Evolutionary conservation across 2,329 filamentous ascomycete genomes (phyloP).

Genomic region (Sphaerostilbella broomeana): DNA sequence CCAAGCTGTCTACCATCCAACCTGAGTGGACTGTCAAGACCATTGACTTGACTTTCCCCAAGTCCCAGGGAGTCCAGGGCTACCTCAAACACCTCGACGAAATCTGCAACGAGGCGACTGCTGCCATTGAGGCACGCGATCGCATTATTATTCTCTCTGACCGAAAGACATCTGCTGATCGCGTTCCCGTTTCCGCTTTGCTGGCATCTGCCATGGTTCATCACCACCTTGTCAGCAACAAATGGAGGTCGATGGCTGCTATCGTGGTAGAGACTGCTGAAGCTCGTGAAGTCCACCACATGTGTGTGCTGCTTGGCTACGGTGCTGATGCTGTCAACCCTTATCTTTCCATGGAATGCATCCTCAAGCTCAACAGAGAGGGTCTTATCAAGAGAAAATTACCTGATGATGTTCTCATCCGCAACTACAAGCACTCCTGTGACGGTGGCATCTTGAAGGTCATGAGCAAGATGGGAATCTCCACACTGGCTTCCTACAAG

Average conservation of each 20-base stretch:
- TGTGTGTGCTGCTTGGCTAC: constrained; percentile 96
- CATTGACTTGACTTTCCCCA: constrained; percentile 91
- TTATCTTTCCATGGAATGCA: constrained; percentile 92
- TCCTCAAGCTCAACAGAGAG: constrained; percentile 92
- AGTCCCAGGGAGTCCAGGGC: constrained; percentile 71
- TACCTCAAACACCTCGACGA: constrained; percentile 82
- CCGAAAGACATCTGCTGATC: constrained; percentile 73
- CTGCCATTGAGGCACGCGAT: constrained; percentile 75
- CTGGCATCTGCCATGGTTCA: constrained; percentile 90
- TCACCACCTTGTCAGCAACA: constrained; percentile 90
- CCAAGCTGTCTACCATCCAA: constrained; percentile 66
- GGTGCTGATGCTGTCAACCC: constrained; percentile 92
- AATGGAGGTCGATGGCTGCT: constrained; percentile 85
- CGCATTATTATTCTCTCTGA: constrained; percentile 87
- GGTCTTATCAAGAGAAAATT: constrained; percentile 88
- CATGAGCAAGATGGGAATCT: constrained; percentile 99
- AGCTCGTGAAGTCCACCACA: constrained; percentile 94
- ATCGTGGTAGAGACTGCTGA: constrained; percentile 88
- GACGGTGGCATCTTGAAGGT: constrained; percentile 96
- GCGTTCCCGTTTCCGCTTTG: constrained; percentile 78
- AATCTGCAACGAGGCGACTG: constrained; percentile 79
- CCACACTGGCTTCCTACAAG: constrained; percentile 92
- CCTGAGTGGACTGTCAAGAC: constrained; percentile 79
- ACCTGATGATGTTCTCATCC: constrained; percentile 72
- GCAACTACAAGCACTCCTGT: constrained; percentile 95